phyloP scores from a whole-genome alignment of 495 filamentous ascomycete genomes.

The Cenococcum geophilum region DNA sequence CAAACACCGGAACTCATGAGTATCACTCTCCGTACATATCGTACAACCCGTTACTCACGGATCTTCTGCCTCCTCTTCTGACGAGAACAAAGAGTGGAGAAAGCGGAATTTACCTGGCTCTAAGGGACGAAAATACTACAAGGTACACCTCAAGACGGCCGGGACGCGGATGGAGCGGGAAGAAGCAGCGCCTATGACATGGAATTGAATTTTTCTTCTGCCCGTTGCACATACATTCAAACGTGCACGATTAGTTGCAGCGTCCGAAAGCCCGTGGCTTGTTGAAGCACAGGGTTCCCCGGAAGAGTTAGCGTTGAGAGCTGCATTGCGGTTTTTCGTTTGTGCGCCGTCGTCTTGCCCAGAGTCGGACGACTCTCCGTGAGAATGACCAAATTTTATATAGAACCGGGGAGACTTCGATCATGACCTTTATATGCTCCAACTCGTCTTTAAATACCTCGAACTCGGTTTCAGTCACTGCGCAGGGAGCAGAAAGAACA shows the following conservation, averaged over 20 bases:
- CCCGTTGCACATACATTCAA: background rate
- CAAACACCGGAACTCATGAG: too few relatives aligned
- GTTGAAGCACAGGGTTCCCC: background rate
- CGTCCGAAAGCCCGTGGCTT: background rate
- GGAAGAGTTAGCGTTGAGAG: background rate
- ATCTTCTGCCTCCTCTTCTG: too few relatives aligned
- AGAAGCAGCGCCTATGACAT: background rate
- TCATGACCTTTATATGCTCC: background rate
- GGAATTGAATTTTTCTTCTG: background rate
- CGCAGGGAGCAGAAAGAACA: background rate
- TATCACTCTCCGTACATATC: too few relatives aligned
- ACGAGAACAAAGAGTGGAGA: too few relatives aligned
- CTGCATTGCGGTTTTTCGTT: background rate
- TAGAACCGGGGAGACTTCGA: background rate
- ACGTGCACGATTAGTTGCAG: slow-evolving; percentile 1
- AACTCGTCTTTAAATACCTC: background rate
- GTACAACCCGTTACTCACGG: too few relatives aligned
- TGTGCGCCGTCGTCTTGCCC: too few relatives aligned
- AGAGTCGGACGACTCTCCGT: too few relatives aligned
- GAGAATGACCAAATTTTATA: background rate
- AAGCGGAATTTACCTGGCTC: too few relatives aligned
- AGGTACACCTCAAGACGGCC: too few relatives aligned
- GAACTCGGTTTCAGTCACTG: background rate
- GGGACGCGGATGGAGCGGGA: slow-evolving; percentile 3
- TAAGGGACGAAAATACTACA: too few relatives aligned